phyloP scores from a whole-genome alignment of 1,139 yeast species.

The Casaregolazyma suthepensis region DNA sequence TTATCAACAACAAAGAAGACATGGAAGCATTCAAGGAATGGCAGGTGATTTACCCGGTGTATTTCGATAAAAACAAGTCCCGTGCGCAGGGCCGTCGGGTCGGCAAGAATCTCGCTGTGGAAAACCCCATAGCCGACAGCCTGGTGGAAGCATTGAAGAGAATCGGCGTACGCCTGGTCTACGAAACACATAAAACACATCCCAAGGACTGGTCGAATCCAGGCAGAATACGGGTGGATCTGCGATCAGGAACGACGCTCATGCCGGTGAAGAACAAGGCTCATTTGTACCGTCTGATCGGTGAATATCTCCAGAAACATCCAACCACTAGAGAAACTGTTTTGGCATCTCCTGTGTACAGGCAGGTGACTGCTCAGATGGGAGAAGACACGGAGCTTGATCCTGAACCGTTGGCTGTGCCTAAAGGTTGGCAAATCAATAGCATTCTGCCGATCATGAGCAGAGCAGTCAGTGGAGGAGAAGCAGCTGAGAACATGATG shows the following conservation, averaged over 20 bases:
- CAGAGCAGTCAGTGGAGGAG: constrained; percentile 73
- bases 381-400: constrained; percentile 27
- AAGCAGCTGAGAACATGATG: constrained; percentile 64
- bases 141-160: constrained; percentile 59
- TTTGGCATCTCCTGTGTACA: constrained; percentile 51
- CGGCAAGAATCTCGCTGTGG: constrained; percentile 57
- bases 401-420: constrained; percentile 64
- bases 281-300: constrained; percentile 54
- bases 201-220: constrained; percentile 98
- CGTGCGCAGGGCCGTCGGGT: constrained; percentile 84
- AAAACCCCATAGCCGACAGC: constrained; percentile 80
- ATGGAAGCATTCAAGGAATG: constrained; percentile 57
- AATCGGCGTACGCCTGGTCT: constrained; percentile 34
- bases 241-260: constrained; percentile 17
- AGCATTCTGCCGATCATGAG: constrained; percentile 82
- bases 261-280: constrained; percentile 52
- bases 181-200: constrained; percentile 71
- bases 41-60: constrained; percentile 83
- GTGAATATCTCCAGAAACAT: constrained; percentile 55
- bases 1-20: constrained; percentile 28
- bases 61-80: constrained; percentile 74
- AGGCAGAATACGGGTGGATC: constrained; percentile 75
- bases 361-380: constrained; percentile 39
- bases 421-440: constrained; percentile 80
- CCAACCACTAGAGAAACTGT: constrained; percentile 68